phyloP scores from a whole-genome alignment of 73 alveolate species.

The Paramecium caudatum region DNA sequence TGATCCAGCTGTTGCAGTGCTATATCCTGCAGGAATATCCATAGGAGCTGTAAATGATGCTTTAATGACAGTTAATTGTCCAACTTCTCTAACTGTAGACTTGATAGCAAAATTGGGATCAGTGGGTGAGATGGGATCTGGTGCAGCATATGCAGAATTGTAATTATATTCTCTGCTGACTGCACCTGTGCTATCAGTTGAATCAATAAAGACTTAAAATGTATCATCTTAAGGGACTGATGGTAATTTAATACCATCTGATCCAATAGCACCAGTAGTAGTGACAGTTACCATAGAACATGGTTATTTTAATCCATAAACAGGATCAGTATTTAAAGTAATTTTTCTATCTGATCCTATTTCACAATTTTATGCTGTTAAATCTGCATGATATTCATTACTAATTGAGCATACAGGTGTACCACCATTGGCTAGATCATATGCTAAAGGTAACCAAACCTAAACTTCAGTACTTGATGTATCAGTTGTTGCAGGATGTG shows the following conservation, averaged over 20 bases:
- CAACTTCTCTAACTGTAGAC: slow-evolving; percentile 13
- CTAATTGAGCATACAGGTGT: slow-evolving; percentile 47
- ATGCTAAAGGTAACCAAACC: slow-evolving; percentile 72
- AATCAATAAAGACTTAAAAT: slow-evolving; percentile 68
- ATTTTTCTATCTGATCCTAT: slow-evolving; percentile 72
- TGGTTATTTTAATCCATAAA: slow-evolving; percentile 50
- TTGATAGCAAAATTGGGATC: slow-evolving; percentile 46
- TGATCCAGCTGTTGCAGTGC: slow-evolving; percentile 46
- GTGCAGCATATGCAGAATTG: slow-evolving; percentile 57
- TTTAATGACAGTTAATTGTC: slow-evolving; percentile 35
- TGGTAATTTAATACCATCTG: slow-evolving; percentile 74
- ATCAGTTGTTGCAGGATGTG: slow-evolving; percentile 68
- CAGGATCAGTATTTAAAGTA: slow-evolving; percentile 38
- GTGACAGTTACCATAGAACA: slow-evolving; percentile 69
- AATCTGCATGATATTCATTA: slow-evolving; percentile 64
- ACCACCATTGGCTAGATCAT: slow-evolving; percentile 76
- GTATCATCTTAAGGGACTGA: slow-evolving; percentile 62
- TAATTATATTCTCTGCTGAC: slow-evolving; percentile 61
- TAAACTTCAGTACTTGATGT: slow-evolving; percentile 54
- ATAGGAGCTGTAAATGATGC: slow-evolving; percentile 60
- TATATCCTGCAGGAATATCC: slow-evolving; percentile 73
- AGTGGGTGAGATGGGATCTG: slow-evolving; percentile 35
- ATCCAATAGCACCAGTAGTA: slow-evolving; percentile 42
- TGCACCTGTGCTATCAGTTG: slow-evolving; percentile 53
- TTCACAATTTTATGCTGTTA: slow-evolving; percentile 62